phyloP scores from a whole-genome alignment of 371 early-diverging fungal genomes.

The Cokeromyces recurvatus region DNA sequence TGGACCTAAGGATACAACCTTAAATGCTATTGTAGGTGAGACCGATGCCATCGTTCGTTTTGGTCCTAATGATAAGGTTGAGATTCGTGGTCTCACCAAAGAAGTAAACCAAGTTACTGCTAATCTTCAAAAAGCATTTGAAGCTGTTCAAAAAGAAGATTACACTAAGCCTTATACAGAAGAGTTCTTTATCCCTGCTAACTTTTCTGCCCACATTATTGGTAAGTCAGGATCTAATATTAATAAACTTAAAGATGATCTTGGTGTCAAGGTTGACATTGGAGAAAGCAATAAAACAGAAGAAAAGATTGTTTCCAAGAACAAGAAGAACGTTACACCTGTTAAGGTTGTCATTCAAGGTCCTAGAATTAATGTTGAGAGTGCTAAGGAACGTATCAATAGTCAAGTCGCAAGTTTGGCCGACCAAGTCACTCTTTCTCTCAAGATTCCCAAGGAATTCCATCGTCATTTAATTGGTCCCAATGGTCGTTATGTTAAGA shows the following conservation, averaged over 20 bases:
- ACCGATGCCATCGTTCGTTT: slow-evolving; percentile 68
- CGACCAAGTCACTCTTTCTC: slow-evolving; percentile 59
- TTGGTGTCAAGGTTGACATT: slow-evolving; percentile 79
- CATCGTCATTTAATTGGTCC: slow-evolving; percentile 76
- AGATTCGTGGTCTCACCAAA: slow-evolving; percentile 75
- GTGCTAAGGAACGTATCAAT: slow-evolving; percentile 70
- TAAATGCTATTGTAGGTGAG: slow-evolving; percentile 63
- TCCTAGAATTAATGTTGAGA: slow-evolving; percentile 69
- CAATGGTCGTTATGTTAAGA: slow-evolving; percentile 73
- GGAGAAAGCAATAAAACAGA: slow-evolving; percentile 43
- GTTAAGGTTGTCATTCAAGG: slow-evolving; percentile 79
- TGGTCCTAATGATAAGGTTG: slow-evolving; percentile 57
- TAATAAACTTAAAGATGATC: slow-evolving; percentile 70
- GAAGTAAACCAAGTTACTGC: slow-evolving; percentile 69
- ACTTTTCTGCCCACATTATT: slow-evolving; percentile 76
- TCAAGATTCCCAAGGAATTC: slow-evolving; percentile 61
- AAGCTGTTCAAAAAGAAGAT: slow-evolving; percentile 64
- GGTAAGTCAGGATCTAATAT: slow-evolving; percentile 86
- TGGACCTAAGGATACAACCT: slow-evolving; percentile 68
- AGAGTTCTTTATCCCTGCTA: slow-evolving; percentile 65
- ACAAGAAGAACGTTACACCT: slow-evolving; percentile 38
- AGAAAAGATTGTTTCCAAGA: slow-evolving; percentile 20
- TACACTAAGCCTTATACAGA: slow-evolving; percentile 64
- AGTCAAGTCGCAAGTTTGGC: slow-evolving; percentile 68
- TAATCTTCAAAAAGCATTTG: slow-evolving; percentile 61